Evolutionary conservation across 2,329 filamentous ascomycete species (phyloP).

Genomic region (Pseudogymnoascus sp.): DNA sequence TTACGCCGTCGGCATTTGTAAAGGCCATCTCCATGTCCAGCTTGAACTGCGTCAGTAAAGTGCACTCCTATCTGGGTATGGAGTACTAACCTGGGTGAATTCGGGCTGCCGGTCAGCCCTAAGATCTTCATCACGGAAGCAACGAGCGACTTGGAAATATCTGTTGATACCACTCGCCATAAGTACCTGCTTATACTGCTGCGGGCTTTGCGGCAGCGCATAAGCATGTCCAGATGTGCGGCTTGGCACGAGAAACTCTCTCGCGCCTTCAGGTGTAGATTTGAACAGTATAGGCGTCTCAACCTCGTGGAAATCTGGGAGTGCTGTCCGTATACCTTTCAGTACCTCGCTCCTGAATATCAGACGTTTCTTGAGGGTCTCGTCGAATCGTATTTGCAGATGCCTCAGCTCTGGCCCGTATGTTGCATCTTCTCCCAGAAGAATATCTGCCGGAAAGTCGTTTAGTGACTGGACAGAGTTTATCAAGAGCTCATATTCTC

Average conservation of each 20-base stretch:
- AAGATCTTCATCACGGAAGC: conserved; percentile 91
- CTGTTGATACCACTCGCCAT: conserved; percentile 80
- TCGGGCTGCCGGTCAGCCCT: conserved; percentile 91
- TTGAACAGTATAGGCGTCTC: conserved; percentile 96
- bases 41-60: conserved; percentile 35
- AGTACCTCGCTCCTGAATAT: conserved; percentile 56
- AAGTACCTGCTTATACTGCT: conserved; percentile 97
- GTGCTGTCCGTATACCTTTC: background rate
- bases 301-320: conserved; percentile 46
- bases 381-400: conserved; percentile 74
- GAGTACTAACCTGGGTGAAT: conserved; percentile 69
- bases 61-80: background rate
- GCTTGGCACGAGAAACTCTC: conserved; percentile 91
- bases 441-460: conserved; percentile 65
- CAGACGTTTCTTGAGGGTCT: conserved; percentile 60
- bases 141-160: conserved; percentile 91
- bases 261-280: conserved; percentile 89
- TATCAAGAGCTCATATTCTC: conserved; percentile 52
- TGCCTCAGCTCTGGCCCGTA: conserved; percentile 74
- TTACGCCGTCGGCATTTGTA: conserved; percentile 64
- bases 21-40: conserved; percentile 94
- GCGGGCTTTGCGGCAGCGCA: conserved; percentile 89
- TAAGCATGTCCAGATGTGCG: conserved; percentile 71
- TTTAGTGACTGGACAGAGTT: conserved; percentile 62
- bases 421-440: conserved; percentile 63